These are phyloP conservation scores for Filosporella fistucella DNA, from an alignment of 495 filamentous ascomycete genomes.

Conservation along the genomic window DNA sequence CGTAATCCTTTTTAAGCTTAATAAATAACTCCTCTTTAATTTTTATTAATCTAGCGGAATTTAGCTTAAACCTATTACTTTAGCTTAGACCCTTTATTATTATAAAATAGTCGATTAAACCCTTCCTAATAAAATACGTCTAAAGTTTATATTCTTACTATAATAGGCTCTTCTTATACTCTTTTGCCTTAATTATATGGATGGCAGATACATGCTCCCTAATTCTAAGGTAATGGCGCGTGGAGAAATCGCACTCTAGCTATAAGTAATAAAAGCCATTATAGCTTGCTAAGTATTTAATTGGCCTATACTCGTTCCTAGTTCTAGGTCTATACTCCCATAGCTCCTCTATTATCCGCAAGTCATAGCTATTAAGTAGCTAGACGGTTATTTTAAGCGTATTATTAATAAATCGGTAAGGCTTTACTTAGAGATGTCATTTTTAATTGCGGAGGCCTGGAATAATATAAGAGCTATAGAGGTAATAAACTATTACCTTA, in stretches of 20 bases:
- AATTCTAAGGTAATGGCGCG: slow-evolving; percentile 2
- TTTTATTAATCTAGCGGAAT: too few relatives aligned
- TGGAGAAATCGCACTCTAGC: slow-evolving; percentile 5
- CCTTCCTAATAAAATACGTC: too few relatives aligned
- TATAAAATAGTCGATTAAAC: too few relatives aligned
- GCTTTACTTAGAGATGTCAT: slow-evolving; percentile 1
- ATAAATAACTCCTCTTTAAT: too few relatives aligned
- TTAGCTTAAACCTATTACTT: too few relatives aligned
- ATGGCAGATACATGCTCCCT: slow-evolving; percentile 1
- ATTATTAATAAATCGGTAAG: neutral
- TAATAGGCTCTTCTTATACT: too few relatives aligned
- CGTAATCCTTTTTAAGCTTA: too few relatives aligned
- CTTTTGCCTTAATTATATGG: too few relatives aligned
- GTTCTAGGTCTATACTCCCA: neutral
- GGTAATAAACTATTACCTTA: slow-evolving; percentile 2
- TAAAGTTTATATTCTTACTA: too few relatives aligned
- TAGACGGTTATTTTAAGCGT: slow-evolving; percentile 1
- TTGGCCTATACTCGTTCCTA: slow-evolving; percentile 2
- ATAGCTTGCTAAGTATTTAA: slow-evolving; percentile 1
- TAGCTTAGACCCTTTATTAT: too few relatives aligned
- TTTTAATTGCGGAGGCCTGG: neutral
- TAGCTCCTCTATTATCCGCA: slow-evolving; percentile 1
- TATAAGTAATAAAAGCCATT: neutral
- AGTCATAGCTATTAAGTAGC: slow-evolving; percentile 3
- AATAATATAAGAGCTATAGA: slow-evolving; percentile 2